A percentile compares a stretch with the other conserved stretches of the same genome.
These are phyloP conservation scores for Meripilus lineatus DNA, from an alignment of 1,284 basidiomycete genomes.

Conservation along the genomic window DNA sequence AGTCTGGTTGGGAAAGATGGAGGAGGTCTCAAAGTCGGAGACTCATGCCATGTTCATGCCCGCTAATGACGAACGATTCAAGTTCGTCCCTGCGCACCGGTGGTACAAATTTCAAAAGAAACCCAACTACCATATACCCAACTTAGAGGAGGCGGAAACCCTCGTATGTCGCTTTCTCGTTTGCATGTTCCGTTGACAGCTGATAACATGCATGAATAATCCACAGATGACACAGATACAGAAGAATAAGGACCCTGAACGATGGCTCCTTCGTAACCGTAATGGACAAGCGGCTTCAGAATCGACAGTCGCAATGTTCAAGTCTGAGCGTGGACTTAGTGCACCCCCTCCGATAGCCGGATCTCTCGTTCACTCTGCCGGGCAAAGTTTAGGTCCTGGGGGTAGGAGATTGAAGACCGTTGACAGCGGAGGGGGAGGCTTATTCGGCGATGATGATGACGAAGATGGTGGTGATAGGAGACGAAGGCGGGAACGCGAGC, in stretches of 20 bases:
- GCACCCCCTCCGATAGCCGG: slow-evolving; percentile 26
- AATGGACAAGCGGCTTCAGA: slow-evolving; percentile 53
- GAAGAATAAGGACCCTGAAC: slow-evolving; percentile 68
- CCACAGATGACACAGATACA: slow-evolving; percentile 45
- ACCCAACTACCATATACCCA: slow-evolving; percentile 65
- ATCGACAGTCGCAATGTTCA: slow-evolving; percentile 61
- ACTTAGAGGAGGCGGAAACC: slow-evolving; percentile 66
- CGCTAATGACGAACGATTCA: slow-evolving; percentile 69
- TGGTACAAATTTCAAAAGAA: slow-evolving; percentile 91
- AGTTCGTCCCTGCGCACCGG: slow-evolving; percentile 79
- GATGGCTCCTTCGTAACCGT: slow-evolving; percentile 59
- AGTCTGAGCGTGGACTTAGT: slow-evolving; percentile 50
- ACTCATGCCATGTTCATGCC: slow-evolving; percentile 55
- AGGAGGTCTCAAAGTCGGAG: slow-evolving; percentile 60
- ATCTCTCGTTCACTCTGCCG: slow-evolving; percentile 43
- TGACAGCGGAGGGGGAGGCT: slow-evolving; percentile 50
- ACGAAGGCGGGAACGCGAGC: slow-evolving; percentile 46
- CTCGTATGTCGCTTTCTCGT: slow-evolving; percentile 48
- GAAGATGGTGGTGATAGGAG: slow-evolving; percentile 50
- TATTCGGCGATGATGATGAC: slow-evolving; percentile 60
- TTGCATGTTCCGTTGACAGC: not conserved
- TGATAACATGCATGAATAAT: not conserved
- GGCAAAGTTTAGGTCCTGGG: slow-evolving; percentile 59
- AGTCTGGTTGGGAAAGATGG: slow-evolving; percentile 76
- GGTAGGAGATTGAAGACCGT: slow-evolving; percentile 59